Evolutionary conservation across 495 filamentous ascomycete species (phyloP), one percentile per base, ranked within the genome.

Genomic region (Glonium stellatum): DNA sequence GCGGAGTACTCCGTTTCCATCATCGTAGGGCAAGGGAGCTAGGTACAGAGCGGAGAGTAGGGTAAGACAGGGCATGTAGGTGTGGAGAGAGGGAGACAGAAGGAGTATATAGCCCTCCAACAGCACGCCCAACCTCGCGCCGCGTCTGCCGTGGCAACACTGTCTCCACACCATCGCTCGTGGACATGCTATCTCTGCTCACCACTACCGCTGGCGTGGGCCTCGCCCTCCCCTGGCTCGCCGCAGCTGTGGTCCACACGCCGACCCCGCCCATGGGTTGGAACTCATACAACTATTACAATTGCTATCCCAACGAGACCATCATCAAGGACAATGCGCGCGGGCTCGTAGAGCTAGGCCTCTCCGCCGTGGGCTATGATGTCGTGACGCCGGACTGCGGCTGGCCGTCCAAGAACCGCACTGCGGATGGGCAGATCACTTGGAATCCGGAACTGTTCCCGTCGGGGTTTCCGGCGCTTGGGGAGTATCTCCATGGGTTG

Each of bases 341-440:
- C 60, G 81, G 78, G n/a, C 64, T 84, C 8, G 74, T 82, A 0
- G 77, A 79, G 59, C 69, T 80, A 5, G 80, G 79, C 0, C 74
- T 84, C 3, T 72, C 71, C 0, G 65, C 70, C 13, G 67, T 80
- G 0, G 80, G 82, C 21, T 83, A 84, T 54, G 69, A 72, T 41
- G 78, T 77, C 57, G 79, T 82, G n/a, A 81, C 79, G 0, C 76
- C 76, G 0, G 82, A 84, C 63, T 83, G 80, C 57, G 82, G 81
- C 15, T 83, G 80, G 82, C 77, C 74, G 6, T 66, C 76, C 1
- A 65, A 69, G 5, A 67, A 78, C 35, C 68, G 80, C 36, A 67
- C 74, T 18, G 57, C 72, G 0, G 69, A 80, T 51, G 78, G 78
- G 0, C 74, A 71, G 0, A 64, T 83, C 34, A 80, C 78, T 8